Conservation (phyloP, 2,329 filamentous ascomycete species). For the Phoma herbarum region DNA sequence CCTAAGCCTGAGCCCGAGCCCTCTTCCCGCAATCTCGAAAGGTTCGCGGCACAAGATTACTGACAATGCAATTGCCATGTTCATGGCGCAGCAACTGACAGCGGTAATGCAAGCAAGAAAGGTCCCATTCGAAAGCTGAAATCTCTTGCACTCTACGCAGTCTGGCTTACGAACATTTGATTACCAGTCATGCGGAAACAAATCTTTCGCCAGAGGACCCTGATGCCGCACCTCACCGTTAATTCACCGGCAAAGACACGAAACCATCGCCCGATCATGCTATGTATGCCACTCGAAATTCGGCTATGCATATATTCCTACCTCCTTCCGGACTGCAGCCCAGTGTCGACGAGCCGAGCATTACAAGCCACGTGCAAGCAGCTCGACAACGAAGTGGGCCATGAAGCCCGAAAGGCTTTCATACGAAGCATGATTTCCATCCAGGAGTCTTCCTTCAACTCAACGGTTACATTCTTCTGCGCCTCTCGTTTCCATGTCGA, state of each 20-base stretch:
- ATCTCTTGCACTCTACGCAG: background rate
- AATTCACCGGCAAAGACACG: background rate
- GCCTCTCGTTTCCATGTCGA: background rate
- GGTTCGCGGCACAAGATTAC: background rate
- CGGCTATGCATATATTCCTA: background rate
- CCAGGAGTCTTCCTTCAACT: background rate
- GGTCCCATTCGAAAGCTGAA: background rate
- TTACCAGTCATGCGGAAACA: background rate
- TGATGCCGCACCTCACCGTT: background rate
- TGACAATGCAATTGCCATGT: background rate
- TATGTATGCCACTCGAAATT: background rate
- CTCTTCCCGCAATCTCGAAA: background rate
- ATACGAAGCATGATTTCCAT: background rate
- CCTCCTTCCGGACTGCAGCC: background rate
- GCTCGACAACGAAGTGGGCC: background rate
- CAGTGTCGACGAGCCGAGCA: background rate
- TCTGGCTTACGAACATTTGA: background rate
- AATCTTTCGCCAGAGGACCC: background rate
- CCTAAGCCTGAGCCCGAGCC: background rate
- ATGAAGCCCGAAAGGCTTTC: background rate
- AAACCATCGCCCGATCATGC: background rate
- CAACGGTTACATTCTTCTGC: background rate
- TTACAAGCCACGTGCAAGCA: background rate
- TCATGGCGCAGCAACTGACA: background rate
- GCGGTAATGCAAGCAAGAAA: background rate